These are phyloP conservation scores for Durusdinium trenchii DNA, from an alignment of 73 alveolate species.

Conservation along the genomic window DNA sequence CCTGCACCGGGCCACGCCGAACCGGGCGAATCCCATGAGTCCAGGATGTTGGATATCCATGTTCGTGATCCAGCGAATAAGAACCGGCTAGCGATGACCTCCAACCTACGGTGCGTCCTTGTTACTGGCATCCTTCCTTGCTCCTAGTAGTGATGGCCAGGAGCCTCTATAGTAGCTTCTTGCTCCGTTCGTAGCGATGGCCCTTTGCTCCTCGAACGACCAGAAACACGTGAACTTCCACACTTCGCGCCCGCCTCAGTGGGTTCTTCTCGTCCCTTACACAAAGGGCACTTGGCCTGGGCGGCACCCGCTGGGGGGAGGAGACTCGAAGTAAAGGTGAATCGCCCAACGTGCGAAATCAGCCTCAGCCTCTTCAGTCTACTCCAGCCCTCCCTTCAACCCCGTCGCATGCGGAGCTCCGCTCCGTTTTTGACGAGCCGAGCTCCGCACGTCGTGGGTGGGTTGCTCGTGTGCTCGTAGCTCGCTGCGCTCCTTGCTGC, in stretches of 20 bases:
- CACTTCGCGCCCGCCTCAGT: slow-evolving; percentile 46
- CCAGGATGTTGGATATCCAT: neutral
- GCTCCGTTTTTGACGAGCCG: neutral
- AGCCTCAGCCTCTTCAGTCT: too few species aligned
- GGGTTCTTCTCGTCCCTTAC: slow-evolving; percentile 77
- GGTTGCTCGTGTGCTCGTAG: slow-evolving; percentile 89
- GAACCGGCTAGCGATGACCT: too few species aligned
- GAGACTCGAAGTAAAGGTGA: neutral
- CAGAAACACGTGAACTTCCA: neutral
- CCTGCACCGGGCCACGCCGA: slow-evolving; percentile 6
- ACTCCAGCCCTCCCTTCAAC: too few species aligned
- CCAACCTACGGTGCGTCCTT: too few species aligned
- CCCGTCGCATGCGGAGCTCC: too few species aligned
- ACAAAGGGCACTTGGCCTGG: slow-evolving; percentile 70
- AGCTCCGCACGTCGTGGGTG: slow-evolving; percentile 4
- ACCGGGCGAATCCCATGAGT: neutral
- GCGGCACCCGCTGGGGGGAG: neutral
- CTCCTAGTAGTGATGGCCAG: too few species aligned
- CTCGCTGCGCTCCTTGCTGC: slow-evolving; percentile 69
- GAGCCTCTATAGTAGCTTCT: too few species aligned
- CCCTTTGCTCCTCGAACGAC: too few species aligned
- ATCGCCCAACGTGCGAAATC: neutral
- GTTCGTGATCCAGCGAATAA: too few species aligned
- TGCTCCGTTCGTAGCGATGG: too few species aligned
- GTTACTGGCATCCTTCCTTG: too few species aligned